These are phyloP conservation scores for Penicillium crustosum DNA, from an alignment of 2,329 filamentous ascomycete genomes.

Conservation along the genomic window DNA sequence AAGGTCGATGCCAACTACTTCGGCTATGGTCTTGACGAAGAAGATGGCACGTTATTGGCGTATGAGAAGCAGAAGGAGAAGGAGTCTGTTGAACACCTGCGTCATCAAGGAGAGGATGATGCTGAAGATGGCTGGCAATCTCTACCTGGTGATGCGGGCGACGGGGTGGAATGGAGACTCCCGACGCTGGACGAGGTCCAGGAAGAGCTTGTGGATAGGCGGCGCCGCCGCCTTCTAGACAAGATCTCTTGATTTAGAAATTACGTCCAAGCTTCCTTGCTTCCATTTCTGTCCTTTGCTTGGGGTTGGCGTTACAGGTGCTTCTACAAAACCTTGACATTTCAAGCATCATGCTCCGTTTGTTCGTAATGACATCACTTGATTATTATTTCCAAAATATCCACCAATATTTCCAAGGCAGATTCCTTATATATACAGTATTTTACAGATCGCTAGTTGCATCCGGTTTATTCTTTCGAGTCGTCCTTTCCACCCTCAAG, in stretches of 20 bases:
- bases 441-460: conserved; percentile 22
- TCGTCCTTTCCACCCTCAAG: conserved; percentile 40
- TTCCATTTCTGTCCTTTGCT: conserved; percentile 16
- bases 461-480: conserved; percentile 29
- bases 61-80: conserved; percentile 84
- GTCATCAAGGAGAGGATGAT: conserved; percentile 57
- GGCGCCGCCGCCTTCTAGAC: conserved; percentile 78
- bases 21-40: conserved; percentile 89
- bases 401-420: neutral
- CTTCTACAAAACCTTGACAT: conserved; percentile 23
- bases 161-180: conserved; percentile 77
- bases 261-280: conserved; percentile 5
- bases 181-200: conserved; percentile 92
- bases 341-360: conserved; percentile 17
- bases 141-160: conserved; percentile 81
- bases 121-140: conserved; percentile 74
- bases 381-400: conserved; percentile 7
- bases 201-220: conserved; percentile 82
- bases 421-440: conserved; percentile 26
- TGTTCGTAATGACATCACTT: conserved; percentile 16
- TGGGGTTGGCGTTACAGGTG: conserved; percentile 26
- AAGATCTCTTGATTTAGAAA: conserved; percentile 59
- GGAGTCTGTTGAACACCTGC: conserved; percentile 71
- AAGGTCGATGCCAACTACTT: conserved; percentile 94
- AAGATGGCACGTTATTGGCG: conserved; percentile 74